Conservation (phyloP, 768 basidiomycete genomes). For the Amanita jacksonii region DNA sequence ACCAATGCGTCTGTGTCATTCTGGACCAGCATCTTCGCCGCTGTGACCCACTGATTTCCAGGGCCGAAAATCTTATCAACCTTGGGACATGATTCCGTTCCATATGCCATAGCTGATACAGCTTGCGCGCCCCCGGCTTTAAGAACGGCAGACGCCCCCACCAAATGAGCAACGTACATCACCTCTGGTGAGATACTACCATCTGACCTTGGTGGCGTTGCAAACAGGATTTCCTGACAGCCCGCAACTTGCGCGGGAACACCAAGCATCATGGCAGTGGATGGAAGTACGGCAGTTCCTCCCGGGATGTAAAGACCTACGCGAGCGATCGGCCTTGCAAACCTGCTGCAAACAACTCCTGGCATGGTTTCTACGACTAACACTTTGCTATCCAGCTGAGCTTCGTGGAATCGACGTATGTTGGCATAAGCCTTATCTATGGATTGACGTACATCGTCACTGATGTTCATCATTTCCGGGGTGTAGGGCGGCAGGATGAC, state of each 20-base stretch:
- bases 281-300: conserved; percentile 92
- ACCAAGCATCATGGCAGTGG: conserved; percentile 96
- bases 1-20: conserved; percentile 96
- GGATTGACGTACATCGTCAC: conserved; percentile 58
- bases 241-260: conserved; percentile 97
- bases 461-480: conserved; percentile 50
- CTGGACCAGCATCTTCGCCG: conserved; percentile 98
- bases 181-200: conserved; percentile 95
- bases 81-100: conserved; percentile 90
- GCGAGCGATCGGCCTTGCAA: conserved; percentile 89
- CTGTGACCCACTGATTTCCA: conserved; percentile 99
- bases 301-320: conserved; percentile 97
- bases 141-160: conserved; percentile 84
- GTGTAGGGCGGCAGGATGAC: conserved; percentile 75
- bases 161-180: conserved; percentile 88
- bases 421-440: conserved; percentile 90
- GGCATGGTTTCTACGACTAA: conserved; percentile 95
- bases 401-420: conserved; percentile 84
- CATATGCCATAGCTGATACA: conserved; percentile 92
- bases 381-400: conserved; percentile 63
- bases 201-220: conserved; percentile 91
- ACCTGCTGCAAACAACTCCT: conserved; percentile 91
- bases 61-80: conserved; percentile 99
- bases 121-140: conserved; percentile 97
- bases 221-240: conserved; percentile 84